Evolutionary conservation across 2,329 filamentous ascomycete species (phyloP).

Genomic region (Fusarium ambrosium): DNA sequence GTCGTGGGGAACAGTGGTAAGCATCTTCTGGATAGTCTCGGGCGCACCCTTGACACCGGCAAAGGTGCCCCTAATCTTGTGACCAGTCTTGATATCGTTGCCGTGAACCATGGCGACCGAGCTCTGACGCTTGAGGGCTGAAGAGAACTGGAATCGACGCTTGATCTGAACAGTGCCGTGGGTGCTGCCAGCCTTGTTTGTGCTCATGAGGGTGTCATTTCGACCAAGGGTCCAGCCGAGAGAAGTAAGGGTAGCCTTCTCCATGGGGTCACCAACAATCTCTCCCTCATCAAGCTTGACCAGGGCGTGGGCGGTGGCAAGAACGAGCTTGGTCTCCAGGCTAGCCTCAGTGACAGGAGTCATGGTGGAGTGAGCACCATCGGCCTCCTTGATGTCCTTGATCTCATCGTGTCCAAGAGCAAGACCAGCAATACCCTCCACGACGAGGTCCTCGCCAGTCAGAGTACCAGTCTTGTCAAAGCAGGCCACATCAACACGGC

Average conservation of each 20-base stretch:
- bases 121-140: constrained; percentile 94
- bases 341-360: constrained; percentile 77
- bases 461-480: constrained; percentile 99
- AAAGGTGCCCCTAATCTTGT: constrained; percentile 87
- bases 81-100: constrained; percentile 78
- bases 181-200: constrained; percentile 54
- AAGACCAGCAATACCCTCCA: constrained; percentile 95
- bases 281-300: constrained; percentile 98
- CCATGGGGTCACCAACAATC: constrained; percentile 98
- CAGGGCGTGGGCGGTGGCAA: constrained; percentile 94
- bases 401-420: constrained; percentile 77
- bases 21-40: constrained; percentile 96
- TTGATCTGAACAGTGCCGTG: constrained; percentile 90
- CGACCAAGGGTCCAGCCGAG: constrained; percentile 94
- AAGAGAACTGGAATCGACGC: constrained; percentile 98
- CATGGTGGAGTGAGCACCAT: constrained; percentile 87
- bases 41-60: constrained; percentile 97
- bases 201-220: constrained; percentile 84
- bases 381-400: constrained; percentile 74
- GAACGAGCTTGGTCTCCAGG: constrained; percentile 89
- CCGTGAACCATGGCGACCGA: constrained; percentile 87
- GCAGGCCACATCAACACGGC: constrained; percentile 94
- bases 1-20: constrained; percentile 82
- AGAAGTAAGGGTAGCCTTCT: constrained; percentile 91
- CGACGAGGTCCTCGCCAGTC: constrained; percentile 95